Conservation (phyloP, 257 asterid species). For the Striga asiatica region DNA sequence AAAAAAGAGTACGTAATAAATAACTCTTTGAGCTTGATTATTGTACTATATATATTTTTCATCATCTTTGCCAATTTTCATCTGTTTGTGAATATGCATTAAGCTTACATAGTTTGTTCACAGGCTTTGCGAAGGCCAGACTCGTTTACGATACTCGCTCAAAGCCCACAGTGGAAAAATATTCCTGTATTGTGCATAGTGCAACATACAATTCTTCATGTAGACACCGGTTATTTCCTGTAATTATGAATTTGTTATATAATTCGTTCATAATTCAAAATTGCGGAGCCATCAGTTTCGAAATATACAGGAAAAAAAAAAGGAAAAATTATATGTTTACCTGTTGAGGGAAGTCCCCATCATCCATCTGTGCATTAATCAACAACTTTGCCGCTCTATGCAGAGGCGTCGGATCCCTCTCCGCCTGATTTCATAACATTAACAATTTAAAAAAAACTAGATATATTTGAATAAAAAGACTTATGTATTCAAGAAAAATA, state of each 20-base stretch:
- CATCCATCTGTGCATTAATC: slow-evolving; percentile 65
- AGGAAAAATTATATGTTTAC: slow-evolving; percentile 13
- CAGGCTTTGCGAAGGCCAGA: slow-evolving; percentile 34
- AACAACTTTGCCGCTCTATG: slow-evolving; percentile 66
- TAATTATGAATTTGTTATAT: not conserved
- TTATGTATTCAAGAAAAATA: not conserved
- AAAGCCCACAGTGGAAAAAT: slow-evolving; percentile 72
- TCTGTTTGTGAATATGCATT: no score
- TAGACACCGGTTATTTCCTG: slow-evolving; percentile 69
- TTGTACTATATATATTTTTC: not conserved
- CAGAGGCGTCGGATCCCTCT: slow-evolving; percentile 59
- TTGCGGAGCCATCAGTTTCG: not conserved
- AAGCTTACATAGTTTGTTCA: slow-evolving; percentile 15
- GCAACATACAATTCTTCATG: slow-evolving; percentile 76
- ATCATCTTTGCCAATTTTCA: no score
- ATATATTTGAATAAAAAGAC: no score
- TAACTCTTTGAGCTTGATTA: not conserved
- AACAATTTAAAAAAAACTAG: not conserved
- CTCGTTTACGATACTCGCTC: slow-evolving; percentile 64
- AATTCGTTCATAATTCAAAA: not conserved
- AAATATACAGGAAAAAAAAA: not conserved
- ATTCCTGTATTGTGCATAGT: slow-evolving; percentile 54
- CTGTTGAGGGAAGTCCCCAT: slow-evolving; percentile 85
- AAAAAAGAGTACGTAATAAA: no score
- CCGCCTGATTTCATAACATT: slow-evolving; percentile 27